These are phyloP conservation scores for Penicillium occitanis DNA, from an alignment of 2,329 filamentous ascomycete genomes.

Conservation along the genomic window DNA sequence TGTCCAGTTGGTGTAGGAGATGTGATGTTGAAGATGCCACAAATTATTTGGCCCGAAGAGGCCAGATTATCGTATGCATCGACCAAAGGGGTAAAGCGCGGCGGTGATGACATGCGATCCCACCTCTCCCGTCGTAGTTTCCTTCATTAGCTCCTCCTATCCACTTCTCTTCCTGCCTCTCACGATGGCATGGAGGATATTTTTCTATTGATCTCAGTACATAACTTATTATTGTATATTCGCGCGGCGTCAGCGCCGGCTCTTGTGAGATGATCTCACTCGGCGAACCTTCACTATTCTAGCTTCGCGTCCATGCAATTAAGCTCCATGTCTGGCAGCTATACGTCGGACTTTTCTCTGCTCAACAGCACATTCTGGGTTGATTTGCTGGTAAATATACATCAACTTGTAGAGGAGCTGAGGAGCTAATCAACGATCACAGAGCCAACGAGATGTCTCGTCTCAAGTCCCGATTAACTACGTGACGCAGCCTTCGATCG, in stretches of 20 bases:
- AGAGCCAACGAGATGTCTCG: slow-evolving; percentile 64
- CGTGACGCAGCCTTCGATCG: slow-evolving; percentile 58
- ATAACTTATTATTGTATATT: neutral
- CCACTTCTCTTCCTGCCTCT: neutral
- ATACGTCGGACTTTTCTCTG: slow-evolving; percentile 17
- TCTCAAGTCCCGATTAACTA: slow-evolving; percentile 63
- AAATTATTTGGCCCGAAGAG: slow-evolving; percentile 17
- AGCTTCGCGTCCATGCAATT: neutral
- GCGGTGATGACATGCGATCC: slow-evolving; percentile 7
- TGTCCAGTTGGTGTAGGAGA: neutral
- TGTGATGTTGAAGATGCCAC: slow-evolving; percentile 1
- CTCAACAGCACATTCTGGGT: slow-evolving; percentile 22
- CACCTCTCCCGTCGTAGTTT: neutral
- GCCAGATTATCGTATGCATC: slow-evolving; percentile 19
- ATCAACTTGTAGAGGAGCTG: too few species aligned
- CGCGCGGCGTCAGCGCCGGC: neutral
- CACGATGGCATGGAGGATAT: neutral
- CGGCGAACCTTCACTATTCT: neutral
- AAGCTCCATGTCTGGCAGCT: slow-evolving; percentile 21
- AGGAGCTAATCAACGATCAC: slow-evolving; percentile 2
- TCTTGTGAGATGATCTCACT: neutral
- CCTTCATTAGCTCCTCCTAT: neutral
- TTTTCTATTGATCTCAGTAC: neutral
- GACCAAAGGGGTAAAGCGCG: slow-evolving; percentile 19
- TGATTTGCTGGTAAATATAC: slow-evolving; percentile 13